Percentiles rank a stretch among this genome's conserved stretches.
phyloP scores from a whole-genome alignment of 768 basidiomycete genomes.

The Coprinopsis sp. region DNA sequence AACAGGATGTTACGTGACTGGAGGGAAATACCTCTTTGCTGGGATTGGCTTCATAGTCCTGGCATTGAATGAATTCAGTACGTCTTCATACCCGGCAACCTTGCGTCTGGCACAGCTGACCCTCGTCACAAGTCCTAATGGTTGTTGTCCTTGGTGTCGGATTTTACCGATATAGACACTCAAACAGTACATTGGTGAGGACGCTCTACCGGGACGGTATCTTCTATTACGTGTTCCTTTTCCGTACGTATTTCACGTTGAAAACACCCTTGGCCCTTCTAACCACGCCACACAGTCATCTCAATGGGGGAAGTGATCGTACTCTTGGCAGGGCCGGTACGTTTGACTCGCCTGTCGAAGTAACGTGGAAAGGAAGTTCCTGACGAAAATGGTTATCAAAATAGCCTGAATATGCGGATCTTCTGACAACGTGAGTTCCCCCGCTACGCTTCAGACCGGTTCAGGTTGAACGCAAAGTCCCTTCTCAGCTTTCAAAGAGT shows the following conservation, averaged over 20 bases:
- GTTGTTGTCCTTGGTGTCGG: slow-evolving; percentile 19
- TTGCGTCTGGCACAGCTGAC: not conserved
- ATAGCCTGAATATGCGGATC: slow-evolving; percentile 15
- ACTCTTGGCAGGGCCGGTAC: slow-evolving; percentile 13
- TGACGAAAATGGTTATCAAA: not conserved
- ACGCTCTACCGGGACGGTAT: slow-evolving; percentile 22
- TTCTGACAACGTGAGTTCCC: slow-evolving; percentile 14
- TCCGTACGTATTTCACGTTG: slow-evolving; percentile 11
- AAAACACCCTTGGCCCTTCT: not conserved
- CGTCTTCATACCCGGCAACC: not conserved
- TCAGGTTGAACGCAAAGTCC: not conserved
- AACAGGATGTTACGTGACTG: not conserved
- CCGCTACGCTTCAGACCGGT: not conserved
- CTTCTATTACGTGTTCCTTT: slow-evolving; percentile 21
- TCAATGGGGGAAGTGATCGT: slow-evolving; percentile 16
- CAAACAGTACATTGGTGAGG: slow-evolving; percentile 15
- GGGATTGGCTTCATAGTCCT: slow-evolving; percentile 1
- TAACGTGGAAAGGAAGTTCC: not conserved
- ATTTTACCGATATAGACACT: slow-evolving; percentile 16
- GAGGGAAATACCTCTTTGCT: not conserved
- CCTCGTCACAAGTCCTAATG: slow-evolving; percentile 19
- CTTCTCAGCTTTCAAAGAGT: slow-evolving; percentile 19
- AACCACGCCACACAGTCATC: slow-evolving; percentile 7
- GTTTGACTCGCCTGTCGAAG: not conserved
- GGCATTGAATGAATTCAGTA: not conserved